These are phyloP conservation scores for Deinandra increscens DNA, from an alignment of 129 eudicot species.

Conservation along the genomic window DNA sequence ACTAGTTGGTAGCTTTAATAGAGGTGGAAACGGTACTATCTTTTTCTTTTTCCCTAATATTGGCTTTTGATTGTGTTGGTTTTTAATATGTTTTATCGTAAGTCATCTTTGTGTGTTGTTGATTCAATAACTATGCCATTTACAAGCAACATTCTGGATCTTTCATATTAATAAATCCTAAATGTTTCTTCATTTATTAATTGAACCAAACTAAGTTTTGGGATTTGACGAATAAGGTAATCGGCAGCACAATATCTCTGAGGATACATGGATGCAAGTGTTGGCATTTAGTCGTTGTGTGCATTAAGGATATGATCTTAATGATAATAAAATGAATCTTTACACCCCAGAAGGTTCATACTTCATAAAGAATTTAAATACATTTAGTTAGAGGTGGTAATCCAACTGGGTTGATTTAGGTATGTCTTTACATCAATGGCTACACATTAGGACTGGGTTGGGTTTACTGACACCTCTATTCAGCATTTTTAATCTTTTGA, in stretches of 20 bases:
- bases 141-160: neutral
- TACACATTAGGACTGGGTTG: too few species aligned
- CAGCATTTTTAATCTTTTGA: too few species aligned
- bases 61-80: neutral
- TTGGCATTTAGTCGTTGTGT: conserved; percentile 83
- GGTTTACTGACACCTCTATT: too few species aligned
- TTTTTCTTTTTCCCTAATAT: neutral
- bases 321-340: conserved; percentile 46
- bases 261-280: conserved; percentile 92
- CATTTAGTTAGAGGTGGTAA: too few species aligned
- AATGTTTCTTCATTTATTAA: neutral
- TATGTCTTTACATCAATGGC: too few species aligned
- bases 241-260: conserved; percentile 86
- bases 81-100: neutral
- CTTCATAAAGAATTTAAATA: too few species aligned
- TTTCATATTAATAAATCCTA: neutral
- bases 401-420: too few species aligned
- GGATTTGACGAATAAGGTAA: conserved; percentile 43
- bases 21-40: neutral
- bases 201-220: conserved; percentile 18
- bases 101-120: neutral
- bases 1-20: conserved; percentile 1
- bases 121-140: neutral
- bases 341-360: too few species aligned
- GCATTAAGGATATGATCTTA: conserved; percentile 87